Conservation (phyloP, 768 basidiomycete genomes). For the Lentinus tigrinus region DNA sequence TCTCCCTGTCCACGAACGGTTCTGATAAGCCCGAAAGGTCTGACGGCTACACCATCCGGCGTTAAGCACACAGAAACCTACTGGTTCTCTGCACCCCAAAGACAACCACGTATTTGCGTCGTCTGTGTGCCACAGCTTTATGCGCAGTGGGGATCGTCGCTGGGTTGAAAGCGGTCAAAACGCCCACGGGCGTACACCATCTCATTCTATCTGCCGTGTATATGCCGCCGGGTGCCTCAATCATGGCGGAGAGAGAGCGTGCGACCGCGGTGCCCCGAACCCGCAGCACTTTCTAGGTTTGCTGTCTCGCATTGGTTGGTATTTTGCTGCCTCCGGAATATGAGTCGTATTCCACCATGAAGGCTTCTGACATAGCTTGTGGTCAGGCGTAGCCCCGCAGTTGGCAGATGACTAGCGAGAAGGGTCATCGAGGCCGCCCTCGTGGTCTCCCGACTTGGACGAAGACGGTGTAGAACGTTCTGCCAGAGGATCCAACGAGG, state of each 20-base stretch:
- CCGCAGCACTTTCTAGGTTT: not conserved
- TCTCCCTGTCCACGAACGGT: too few species aligned
- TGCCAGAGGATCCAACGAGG: not conserved
- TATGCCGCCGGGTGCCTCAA: constrained; percentile 17
- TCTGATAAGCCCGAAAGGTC: too few species aligned
- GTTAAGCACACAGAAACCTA: too few species aligned
- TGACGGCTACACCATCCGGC: too few species aligned
- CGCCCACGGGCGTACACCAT: not conserved
- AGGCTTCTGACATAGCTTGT: too few species aligned
- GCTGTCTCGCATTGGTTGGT: not conserved
- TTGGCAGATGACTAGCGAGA: too few species aligned
- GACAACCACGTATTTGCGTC: not conserved
- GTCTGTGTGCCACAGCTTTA: not conserved
- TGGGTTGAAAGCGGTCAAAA: not conserved
- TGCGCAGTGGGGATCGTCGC: constrained; percentile 13
- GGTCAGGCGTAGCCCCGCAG: too few species aligned
- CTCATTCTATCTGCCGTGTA: constrained; percentile 1
- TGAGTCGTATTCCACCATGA: too few species aligned
- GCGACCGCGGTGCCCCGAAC: not conserved
- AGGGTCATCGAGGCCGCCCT: not conserved
- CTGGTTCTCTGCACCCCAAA: not conserved
- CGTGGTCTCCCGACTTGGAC: not conserved
- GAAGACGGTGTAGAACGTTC: not conserved
- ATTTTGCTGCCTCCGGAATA: too few species aligned
- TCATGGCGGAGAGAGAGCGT: not conserved